Evolutionary conservation across 1,139 yeast species (phyloP).

Genomic region (Tardiomyces depauwii): DNA sequence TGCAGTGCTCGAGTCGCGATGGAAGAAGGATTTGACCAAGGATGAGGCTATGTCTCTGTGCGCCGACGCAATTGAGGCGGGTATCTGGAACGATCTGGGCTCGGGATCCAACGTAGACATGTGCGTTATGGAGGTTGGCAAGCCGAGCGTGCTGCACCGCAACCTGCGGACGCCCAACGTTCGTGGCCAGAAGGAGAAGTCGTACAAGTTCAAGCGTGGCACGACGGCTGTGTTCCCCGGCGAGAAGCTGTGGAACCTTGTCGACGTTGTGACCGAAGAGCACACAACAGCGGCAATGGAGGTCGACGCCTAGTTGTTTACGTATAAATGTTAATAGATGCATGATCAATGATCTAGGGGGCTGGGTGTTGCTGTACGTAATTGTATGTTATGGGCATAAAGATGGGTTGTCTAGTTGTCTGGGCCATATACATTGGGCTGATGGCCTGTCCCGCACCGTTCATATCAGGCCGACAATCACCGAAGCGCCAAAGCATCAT

Average conservation of each 20-base stretch:
- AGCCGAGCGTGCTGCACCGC: conserved; percentile 65
- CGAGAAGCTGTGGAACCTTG: conserved; percentile 50
- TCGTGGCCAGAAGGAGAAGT: conserved; percentile 67
- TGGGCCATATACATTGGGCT: no score
- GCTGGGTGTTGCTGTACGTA: no score
- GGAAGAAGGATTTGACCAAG: conserved; percentile 65
- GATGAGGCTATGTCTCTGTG: conserved; percentile 88
- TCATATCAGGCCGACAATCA: no score
- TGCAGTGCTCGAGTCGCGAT: conserved; percentile 88
- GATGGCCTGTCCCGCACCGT: no score
- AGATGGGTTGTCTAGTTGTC: no score
- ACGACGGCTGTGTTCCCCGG: conserved; percentile 70
- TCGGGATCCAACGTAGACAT: conserved; percentile 96
- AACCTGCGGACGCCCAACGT: conserved; percentile 87
- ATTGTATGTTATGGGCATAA: no score
- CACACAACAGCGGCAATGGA: conserved; percentile 49
- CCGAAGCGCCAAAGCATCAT: no score
- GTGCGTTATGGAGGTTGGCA: conserved; percentile 90
- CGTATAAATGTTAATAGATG: no score
- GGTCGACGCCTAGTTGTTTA: conserved; percentile 41
- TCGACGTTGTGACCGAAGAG: conserved; percentile 57
- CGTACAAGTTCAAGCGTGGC: conserved; percentile 81
- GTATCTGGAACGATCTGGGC: conserved; percentile 98
- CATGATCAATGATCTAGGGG: no score
- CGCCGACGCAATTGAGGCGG: conserved; percentile 89